Percentiles rank a stretch among this genome's conserved stretches.
Evolutionary conservation across 176 grass and related monocot genomes (phyloP).

Genomic region (Zea luxurians): DNA sequence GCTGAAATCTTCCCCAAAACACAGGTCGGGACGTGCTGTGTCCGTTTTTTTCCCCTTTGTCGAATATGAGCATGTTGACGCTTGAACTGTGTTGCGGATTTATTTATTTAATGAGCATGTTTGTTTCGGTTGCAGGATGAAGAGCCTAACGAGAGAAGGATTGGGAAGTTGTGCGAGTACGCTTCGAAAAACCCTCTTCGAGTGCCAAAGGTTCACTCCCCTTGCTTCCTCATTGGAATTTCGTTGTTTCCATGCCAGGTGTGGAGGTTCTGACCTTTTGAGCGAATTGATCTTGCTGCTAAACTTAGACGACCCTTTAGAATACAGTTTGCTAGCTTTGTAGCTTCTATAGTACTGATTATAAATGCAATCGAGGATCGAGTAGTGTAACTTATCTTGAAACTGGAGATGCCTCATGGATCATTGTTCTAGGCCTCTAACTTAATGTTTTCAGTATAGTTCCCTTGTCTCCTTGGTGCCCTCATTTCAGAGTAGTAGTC

Average conservation of each 20-base stretch:
- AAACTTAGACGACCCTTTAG: not conserved
- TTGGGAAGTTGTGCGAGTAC: slow-evolving; percentile 85
- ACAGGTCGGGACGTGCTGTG: slow-evolving; percentile 42
- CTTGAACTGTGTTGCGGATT: not conserved
- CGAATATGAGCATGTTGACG: not conserved
- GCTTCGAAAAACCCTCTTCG: slow-evolving; percentile 74
- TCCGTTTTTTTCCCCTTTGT: not conserved
- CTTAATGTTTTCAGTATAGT: slow-evolving; percentile 4
- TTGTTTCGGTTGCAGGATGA: slow-evolving; percentile 53
- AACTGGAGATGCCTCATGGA: not conserved
- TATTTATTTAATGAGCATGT: not conserved
- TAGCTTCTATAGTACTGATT: not conserved
- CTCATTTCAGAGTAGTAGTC: not conserved
- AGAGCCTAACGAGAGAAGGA: slow-evolving; percentile 84
- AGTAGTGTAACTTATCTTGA: not conserved
- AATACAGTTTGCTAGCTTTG: not conserved
- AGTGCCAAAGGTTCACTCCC: slow-evolving; percentile 63
- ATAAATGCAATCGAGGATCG: not conserved
- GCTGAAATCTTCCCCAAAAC: slow-evolving; percentile 81
- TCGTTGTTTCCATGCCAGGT: not conserved
- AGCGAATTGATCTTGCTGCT: not conserved
- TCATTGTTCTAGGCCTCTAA: not conserved
- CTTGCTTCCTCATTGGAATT: not conserved
- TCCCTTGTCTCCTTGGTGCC: not conserved
- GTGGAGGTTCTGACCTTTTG: not conserved